Evolutionary conservation across 495 filamentous ascomycete genomes (phyloP), one percentile per base, ranked within the genome.

Genomic region (Corynascus novoguineensis): DNA sequence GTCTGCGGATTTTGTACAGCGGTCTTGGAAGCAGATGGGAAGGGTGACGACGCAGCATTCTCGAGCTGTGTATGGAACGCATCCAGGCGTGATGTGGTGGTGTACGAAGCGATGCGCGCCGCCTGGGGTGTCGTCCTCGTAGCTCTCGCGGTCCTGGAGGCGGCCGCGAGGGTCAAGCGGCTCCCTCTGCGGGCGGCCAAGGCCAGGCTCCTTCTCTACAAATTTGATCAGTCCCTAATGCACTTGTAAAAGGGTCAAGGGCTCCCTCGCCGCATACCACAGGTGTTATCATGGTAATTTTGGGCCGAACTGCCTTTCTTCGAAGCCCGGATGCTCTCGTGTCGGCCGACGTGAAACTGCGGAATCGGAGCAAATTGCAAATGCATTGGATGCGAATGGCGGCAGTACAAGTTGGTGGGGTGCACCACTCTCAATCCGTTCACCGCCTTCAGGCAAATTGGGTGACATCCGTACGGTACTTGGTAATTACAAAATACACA

Each of bases 1-100:
- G 90, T 96, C 70, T 96, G 92, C 0, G 84, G 81, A 27, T 46
- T 52, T 6, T 50, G 35, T 5, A 48, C 37, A 0, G 57, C 45
- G 40, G 50, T 40, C 34, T 57, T 56, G 29, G 46, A 48, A 4
- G 57, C 25, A 14, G 48, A 25, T 47, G 53, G 31, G 11, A 15
- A 38, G 19, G 58, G 47, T 3, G 40, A 11, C 10, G 52, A 41
- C n/a, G 46, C 50, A 34, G 58, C 25, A 27, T 59, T 60, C 48
- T 69, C 64, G 32, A 64, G 56, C 56, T 67, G 67, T 5, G 64
- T 31, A n/a, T 61, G 62, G 56, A 69, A 67, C 31, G 63, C 60
- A 58, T 65, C 55, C 24, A 61, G 64, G 22, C 59, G 50, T 15
- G 62, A 29, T 14, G 66, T 63, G n/a, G 64, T 65, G 52, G 53